A percentile compares a stretch with the other conserved stretches of the same genome.
Evolutionary conservation across 1,284 basidiomycete genomes (phyloP).

Genomic region (Mycosarcoma maydis): DNA sequence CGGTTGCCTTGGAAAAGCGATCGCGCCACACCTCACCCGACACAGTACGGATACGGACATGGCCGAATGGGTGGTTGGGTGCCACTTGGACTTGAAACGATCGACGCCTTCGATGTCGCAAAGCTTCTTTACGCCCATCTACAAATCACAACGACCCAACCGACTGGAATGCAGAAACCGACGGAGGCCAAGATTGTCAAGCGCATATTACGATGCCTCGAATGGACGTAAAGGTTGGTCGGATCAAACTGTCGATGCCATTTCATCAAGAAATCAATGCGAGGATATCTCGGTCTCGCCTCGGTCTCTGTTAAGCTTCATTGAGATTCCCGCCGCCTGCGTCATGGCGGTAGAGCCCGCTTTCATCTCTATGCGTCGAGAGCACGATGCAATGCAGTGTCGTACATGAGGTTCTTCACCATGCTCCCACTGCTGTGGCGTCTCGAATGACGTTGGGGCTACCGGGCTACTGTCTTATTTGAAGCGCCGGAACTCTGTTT

Average conservation of each 20-base stretch:
- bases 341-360: not conserved
- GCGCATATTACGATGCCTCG: not conserved
- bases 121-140: too few relatives aligned
- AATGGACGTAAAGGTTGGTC: slow-evolving; percentile 6
- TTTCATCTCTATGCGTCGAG: slow-evolving; percentile 4
- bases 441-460: too few relatives aligned
- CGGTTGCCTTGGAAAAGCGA: too few relatives aligned
- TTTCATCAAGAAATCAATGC: not conserved
- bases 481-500: slow-evolving; percentile 1
- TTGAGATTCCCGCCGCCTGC: slow-evolving; percentile 1
- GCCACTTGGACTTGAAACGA: not conserved
- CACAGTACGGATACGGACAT: not conserved
- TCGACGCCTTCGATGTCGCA: not conserved
- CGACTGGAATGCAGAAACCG: slow-evolving; percentile 13
- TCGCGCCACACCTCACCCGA: not conserved
- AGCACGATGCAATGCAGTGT: not conserved
- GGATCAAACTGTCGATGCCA: not conserved
- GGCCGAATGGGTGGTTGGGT: too few relatives aligned
- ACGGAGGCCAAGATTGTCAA: slow-evolving; percentile 7
- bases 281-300: slow-evolving; percentile 5
- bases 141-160: too few relatives aligned
- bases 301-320: slow-evolving; percentile 1
- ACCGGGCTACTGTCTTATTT: not conserved
- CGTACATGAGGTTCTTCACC: not conserved
- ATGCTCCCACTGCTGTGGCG: slow-evolving; percentile 1